Percentiles rank a stretch among this genome's conserved stretches.
phyloP scores from a whole-genome alignment of 192 early-diverging fungal genomes.

The Coemansia sp. region DNA sequence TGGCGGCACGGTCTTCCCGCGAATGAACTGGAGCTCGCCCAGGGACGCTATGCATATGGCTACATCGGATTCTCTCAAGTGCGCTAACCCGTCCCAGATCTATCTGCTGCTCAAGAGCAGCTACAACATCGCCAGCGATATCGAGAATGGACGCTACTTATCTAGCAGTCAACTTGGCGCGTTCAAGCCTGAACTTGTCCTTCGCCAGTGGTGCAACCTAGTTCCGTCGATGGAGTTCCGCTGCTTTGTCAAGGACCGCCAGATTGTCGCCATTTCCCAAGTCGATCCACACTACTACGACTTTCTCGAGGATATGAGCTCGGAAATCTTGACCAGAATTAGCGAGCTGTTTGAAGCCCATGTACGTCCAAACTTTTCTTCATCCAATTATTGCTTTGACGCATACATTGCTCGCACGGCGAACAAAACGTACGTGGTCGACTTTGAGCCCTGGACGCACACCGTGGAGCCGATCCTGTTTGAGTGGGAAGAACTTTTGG shows the following conservation, averaged over 20 bases:
- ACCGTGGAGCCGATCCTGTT: slow-evolving; percentile 83
- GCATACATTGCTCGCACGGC: slow-evolving; percentile 72
- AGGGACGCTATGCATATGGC: slow-evolving; percentile 93
- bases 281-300: slow-evolving; percentile 84
- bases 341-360: slow-evolving; percentile 65
- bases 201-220: slow-evolving; percentile 89
- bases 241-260: slow-evolving; percentile 79
- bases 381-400: slow-evolving; percentile 82
- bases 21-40: slow-evolving; percentile 94
- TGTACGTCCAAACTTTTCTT: slow-evolving; percentile 64
- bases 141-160: slow-evolving; percentile 70
- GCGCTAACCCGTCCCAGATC: slow-evolving; percentile 74
- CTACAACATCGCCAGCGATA: slow-evolving; percentile 87
- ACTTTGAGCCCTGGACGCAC: slow-evolving; percentile 86
- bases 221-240: slow-evolving; percentile 93
- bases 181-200: slow-evolving; percentile 65
- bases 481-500: slow-evolving; percentile 68
- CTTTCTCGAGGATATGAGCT: slow-evolving; percentile 65
- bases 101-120: slow-evolving; percentile 88
- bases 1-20: slow-evolving; percentile 85
- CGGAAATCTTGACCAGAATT: slow-evolving; percentile 61
- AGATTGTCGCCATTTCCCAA: slow-evolving; percentile 81
- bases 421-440: slow-evolving; percentile 72
- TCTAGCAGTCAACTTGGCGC: slow-evolving; percentile 31
- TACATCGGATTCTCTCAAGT: slow-evolving; percentile 73